Evolutionary conservation across 371 early-diverging fungal genomes (phyloP).

Genomic region (Mortierella sp.): DNA sequence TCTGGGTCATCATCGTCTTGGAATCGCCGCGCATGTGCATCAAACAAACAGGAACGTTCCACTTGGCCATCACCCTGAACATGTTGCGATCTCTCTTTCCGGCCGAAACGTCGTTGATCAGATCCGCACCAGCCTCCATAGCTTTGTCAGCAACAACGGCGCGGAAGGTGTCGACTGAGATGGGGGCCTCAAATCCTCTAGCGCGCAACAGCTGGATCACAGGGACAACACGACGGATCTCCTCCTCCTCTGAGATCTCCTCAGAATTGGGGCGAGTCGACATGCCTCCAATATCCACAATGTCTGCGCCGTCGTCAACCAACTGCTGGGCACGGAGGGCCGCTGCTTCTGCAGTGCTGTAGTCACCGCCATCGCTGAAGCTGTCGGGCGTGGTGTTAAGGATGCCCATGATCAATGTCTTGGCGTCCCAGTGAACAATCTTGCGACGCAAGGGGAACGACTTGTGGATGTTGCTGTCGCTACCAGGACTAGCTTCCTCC

Average conservation of each 20-base stretch:
- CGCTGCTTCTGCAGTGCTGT: constrained; percentile 74
- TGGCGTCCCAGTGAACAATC: constrained; percentile 71
- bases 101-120: constrained; percentile 97
- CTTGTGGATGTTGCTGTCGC: constrained; percentile 68
- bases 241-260: constrained; percentile 83
- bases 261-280: constrained; percentile 93
- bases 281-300: constrained; percentile 97
- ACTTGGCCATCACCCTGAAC: constrained; percentile 82
- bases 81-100: constrained; percentile 88
- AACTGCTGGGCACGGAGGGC: constrained; percentile 78
- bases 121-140: constrained; percentile 86
- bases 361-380: constrained; percentile 95
- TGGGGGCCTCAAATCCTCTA: constrained; percentile 73
- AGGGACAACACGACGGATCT: constrained; percentile 89
- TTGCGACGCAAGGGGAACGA: constrained; percentile 31
- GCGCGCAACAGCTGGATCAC: constrained; percentile 84
- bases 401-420: constrained; percentile 95
- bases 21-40: constrained; percentile 98
- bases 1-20: constrained; percentile 86
- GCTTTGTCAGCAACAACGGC: constrained; percentile 87
- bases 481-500: constrained; percentile 36
- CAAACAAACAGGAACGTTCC: constrained; percentile 88
- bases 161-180: constrained; percentile 96
- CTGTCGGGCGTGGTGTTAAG: constrained; percentile 97
- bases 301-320: constrained; percentile 87